phyloP scores from a whole-genome alignment of 1,284 basidiomycete genomes.

The Kalmanozyma brasiliensis region DNA sequence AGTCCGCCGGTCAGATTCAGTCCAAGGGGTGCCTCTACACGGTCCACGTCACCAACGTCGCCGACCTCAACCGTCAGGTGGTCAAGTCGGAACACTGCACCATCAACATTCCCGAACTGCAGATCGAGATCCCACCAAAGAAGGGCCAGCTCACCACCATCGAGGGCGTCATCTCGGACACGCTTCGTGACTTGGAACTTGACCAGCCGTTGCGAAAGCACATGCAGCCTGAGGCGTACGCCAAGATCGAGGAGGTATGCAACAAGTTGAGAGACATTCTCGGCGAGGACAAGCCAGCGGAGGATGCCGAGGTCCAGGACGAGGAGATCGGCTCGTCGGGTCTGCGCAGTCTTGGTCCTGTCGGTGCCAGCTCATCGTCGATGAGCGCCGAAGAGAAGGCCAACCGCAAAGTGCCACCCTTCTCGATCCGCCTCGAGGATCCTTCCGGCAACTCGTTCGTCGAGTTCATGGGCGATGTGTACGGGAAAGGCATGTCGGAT shows the following conservation, averaged over 20 bases:
- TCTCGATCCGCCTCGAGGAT: constrained; percentile 90
- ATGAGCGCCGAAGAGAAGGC: constrained; percentile 40
- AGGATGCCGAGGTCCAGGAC: constrained; percentile 58
- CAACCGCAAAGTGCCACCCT: constrained; percentile 75
- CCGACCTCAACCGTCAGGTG: constrained; percentile 90
- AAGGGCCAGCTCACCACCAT: constrained; percentile 94
- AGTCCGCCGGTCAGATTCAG: constrained; percentile 87
- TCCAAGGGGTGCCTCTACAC: constrained; percentile 76
- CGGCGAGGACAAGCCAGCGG: constrained; percentile 72
- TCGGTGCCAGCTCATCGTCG: constrained; percentile 25
- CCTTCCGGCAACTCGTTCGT: constrained; percentile 91
- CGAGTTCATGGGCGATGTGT: constrained; percentile 61
- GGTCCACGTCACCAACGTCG: constrained; percentile 76
- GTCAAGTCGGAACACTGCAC: constrained; percentile 89
- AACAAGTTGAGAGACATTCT: constrained; percentile 78
- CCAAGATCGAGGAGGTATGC: constrained; percentile 82
- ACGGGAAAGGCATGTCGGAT: constrained; percentile 74
- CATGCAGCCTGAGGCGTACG: constrained; percentile 80
- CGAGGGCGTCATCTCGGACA: constrained; percentile 89
- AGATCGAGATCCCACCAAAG: constrained; percentile 85
- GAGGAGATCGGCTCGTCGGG: constrained; percentile 60
- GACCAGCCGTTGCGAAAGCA: constrained; percentile 89
- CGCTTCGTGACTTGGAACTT: constrained; percentile 81
- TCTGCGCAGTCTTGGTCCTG: constrained; percentile 38
- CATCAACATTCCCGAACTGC: constrained; percentile 84